phyloP scores from a whole-genome alignment of 495 filamentous ascomycete species.

The Hypoxylon trugodes region DNA sequence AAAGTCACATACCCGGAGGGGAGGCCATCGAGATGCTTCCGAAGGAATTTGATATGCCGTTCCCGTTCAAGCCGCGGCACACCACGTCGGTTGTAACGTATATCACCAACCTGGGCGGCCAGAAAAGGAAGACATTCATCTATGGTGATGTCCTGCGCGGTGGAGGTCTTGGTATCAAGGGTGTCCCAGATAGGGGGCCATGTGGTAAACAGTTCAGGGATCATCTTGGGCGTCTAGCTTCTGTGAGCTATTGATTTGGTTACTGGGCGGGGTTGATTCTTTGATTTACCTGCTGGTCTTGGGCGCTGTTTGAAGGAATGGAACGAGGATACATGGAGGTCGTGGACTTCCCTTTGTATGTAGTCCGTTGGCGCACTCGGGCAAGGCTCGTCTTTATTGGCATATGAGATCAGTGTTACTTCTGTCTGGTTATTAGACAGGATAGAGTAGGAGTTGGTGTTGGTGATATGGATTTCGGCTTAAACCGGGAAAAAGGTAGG shows the following conservation, averaged over 20 bases:
- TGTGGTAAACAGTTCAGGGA: constrained; percentile 72
- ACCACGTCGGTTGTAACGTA: constrained; percentile 69
- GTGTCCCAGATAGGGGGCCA: constrained; percentile 71
- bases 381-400: constrained; percentile 45
- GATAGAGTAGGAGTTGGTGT: no score
- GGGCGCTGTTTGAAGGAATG: background rate
- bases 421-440: background rate
- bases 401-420: constrained; percentile 27
- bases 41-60: constrained; percentile 79
- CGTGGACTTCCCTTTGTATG: constrained; percentile 26
- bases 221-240: constrained; percentile 51
- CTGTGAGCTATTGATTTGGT: constrained; percentile 25
- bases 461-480: no score
- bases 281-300: constrained; percentile 20
- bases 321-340: constrained; percentile 4
- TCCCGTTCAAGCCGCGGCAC: constrained; percentile 75
- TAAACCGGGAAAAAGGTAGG: no score
- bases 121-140: constrained; percentile 76
- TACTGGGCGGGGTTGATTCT: background rate
- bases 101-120: constrained; percentile 53
- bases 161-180: constrained; percentile 72
- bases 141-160: constrained; percentile 71
- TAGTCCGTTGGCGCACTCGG: constrained; percentile 40
- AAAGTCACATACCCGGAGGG: constrained; percentile 70
- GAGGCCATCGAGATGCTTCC: constrained; percentile 67